Evolutionary conservation across 2,329 filamentous ascomycete genomes (phyloP).

Genomic region (Phialophora macrospora): DNA sequence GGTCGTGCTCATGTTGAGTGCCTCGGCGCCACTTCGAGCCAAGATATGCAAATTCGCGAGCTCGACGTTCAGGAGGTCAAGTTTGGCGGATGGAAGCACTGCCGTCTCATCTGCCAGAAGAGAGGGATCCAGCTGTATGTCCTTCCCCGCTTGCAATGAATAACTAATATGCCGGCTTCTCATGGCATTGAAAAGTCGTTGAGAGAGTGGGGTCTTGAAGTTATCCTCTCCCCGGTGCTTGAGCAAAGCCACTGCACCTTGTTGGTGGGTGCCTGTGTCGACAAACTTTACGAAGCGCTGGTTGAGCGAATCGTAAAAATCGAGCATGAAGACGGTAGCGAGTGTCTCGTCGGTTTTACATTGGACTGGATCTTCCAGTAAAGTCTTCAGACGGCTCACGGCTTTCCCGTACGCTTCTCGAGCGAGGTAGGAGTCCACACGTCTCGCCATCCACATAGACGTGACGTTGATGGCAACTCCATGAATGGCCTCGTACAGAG

Average conservation of each 20-base stretch:
- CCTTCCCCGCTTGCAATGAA: conserved; percentile 20
- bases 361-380: conserved; percentile 23
- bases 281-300: conserved; percentile 29
- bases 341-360: conserved; percentile 29
- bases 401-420: conserved; percentile 26
- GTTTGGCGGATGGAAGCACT: conserved; percentile 26
- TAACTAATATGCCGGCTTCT: conserved; percentile 32
- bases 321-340: conserved; percentile 34
- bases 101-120: conserved; percentile 22
- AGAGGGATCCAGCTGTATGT: conserved; percentile 18
- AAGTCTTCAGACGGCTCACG: conserved; percentile 18
- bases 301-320: conserved; percentile 34
- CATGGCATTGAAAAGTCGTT: conserved; percentile 27
- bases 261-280: conserved; percentile 31
- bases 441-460: conserved; percentile 30
- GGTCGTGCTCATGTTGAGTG: conserved; percentile 4
- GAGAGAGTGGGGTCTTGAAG: conserved; percentile 27
- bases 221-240: conserved; percentile 25
- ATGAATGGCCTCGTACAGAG: conserved; percentile 24
- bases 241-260: conserved; percentile 32
- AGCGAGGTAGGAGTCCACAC: conserved; percentile 24
- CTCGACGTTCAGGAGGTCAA: conserved; percentile 31
- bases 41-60: conserved; percentile 25
- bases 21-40: conserved; percentile 16
- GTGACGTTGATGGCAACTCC: conserved; percentile 30